Base-by-base conservation (phyloP, 2,329 filamentous ascomycete species). In the Fusarium bactridioides region DNA sequence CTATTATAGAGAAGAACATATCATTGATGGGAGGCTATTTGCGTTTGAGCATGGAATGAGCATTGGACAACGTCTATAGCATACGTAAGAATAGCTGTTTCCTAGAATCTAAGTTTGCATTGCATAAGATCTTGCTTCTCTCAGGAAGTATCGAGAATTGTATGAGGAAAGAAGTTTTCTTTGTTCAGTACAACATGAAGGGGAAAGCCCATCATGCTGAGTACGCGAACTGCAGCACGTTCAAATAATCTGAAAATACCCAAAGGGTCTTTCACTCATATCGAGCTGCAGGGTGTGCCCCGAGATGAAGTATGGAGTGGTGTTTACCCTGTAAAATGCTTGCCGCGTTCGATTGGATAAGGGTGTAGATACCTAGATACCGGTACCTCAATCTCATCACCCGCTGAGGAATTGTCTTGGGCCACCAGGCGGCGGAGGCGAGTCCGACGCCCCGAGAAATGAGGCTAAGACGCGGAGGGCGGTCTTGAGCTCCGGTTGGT, bases 151-250 rank as follows among this genome's bases (percentile, higher is more conserved):
- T 16, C 1, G 3, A 33, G 31, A 33, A 33, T 33, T 1, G 3
- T 33, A 4, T 1, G 8, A 33, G 3, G 2, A 33, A 33, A 33
- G 13, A 33, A 15, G 3, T 9, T 15, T 33, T 33, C 31, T 33
- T 33, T 9, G 7, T 33, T 33, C 7, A 33, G 3, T 15, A 16
- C 1, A 37, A 10, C 12, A 10, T n/a, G 13, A 10, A 41, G 13
- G 15, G 40, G 4, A 18, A 4, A 6, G 15, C 6, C 6, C 10
- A 3, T 1, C 2, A 16, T 25, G 25, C 4, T 25, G 25, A 25
- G 25, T 25, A 25, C 25, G 4, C 25, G 25, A 25, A 25, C 25
- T 25, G 25, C 25, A 41, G 38, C 21, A 41, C 1, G 12, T n/a
- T 41, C 38, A 9, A n/a, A 3, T 8, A 16, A 4, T 8, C 31